Evolutionary conservation across 768 basidiomycete genomes (phyloP).

Genomic region (Boletus pseudopeckii): DNA sequence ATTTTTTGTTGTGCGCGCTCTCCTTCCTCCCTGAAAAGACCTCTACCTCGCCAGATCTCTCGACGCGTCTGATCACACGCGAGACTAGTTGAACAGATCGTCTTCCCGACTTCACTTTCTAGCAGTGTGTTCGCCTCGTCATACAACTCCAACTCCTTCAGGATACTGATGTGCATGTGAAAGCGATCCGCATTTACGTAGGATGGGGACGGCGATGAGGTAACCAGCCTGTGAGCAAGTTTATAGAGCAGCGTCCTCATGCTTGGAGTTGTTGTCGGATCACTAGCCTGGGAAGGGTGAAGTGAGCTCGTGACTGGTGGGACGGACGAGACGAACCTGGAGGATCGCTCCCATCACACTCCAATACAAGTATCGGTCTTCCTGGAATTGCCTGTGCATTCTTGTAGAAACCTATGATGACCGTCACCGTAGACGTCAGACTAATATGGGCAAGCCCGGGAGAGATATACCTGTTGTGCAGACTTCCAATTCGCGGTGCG

Average conservation of each 20-base stretch:
- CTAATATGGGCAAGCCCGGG: background rate
- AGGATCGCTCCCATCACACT: constrained; percentile 74
- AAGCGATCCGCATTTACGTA: constrained; percentile 72
- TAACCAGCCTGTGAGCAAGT: constrained; percentile 72
- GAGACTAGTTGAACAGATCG: constrained; percentile 66
- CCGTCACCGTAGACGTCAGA: background rate
- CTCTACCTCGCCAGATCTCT: constrained; percentile 60
- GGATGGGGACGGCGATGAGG: constrained; percentile 59
- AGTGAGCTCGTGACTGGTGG: constrained; percentile 9
- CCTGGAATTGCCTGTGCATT: constrained; percentile 82
- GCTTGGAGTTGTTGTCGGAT: constrained; percentile 52
- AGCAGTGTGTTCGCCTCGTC: constrained; percentile 71
- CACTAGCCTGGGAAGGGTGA: constrained; percentile 57
- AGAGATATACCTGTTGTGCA: constrained; percentile 66
- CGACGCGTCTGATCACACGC: constrained; percentile 73
- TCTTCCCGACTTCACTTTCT: constrained; percentile 63
- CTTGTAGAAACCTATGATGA: constrained; percentile 63
- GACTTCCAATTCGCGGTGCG: constrained; percentile 81
- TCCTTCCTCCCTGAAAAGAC: constrained; percentile 59
- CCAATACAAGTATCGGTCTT: constrained; percentile 82
- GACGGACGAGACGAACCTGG: constrained; percentile 48
- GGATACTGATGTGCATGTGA: constrained; percentile 67
- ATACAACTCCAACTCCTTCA: constrained; percentile 62
- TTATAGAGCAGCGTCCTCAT: constrained; percentile 71
- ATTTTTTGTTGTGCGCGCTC: constrained; percentile 58